phyloP scores from a whole-genome alignment of 2,329 filamentous ascomycete species.

The Cladorrhinum sp. region DNA sequence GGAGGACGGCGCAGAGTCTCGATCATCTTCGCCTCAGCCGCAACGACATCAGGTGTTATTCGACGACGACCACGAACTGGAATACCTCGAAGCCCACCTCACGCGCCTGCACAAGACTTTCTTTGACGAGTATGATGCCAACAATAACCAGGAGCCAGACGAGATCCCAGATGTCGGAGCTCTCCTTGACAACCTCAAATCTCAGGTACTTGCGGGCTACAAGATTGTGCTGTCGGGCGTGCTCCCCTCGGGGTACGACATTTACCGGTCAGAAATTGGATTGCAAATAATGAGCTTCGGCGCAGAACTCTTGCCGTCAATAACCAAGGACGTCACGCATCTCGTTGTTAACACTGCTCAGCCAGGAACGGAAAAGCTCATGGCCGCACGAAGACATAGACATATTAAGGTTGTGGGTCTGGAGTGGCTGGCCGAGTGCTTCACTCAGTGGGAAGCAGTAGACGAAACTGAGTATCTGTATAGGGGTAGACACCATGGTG shows the following conservation, averaged over 20 bases:
- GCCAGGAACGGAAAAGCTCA: constrained; percentile 85
- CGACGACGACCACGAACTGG: constrained; percentile 83
- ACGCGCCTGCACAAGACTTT: constrained; percentile 73
- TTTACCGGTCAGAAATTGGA: constrained; percentile 79
- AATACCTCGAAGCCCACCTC: constrained; percentile 72
- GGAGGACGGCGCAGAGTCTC: constrained; percentile 30
- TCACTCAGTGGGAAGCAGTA: constrained; percentile 77
- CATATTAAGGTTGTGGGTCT: constrained; percentile 89
- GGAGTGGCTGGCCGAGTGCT: constrained; percentile 82
- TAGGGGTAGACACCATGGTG: constrained; percentile 67
- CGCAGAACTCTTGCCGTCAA: constrained; percentile 56
- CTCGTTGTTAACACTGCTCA: constrained; percentile 68
- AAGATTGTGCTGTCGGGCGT: constrained; percentile 88
- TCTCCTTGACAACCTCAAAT: constrained; percentile 81
- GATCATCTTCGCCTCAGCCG: constrained; percentile 35
- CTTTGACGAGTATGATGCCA: constrained; percentile 75
- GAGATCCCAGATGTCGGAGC: constrained; percentile 80
- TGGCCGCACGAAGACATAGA: constrained; percentile 74
- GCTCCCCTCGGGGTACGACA: constrained; percentile 75
- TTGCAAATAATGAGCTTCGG: constrained; percentile 86
- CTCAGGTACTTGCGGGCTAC: constrained; percentile 68
- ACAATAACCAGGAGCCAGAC: constrained; percentile 39
- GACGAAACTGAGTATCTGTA: constrained; percentile 74
- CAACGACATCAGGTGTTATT: constrained; percentile 73
- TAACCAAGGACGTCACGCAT: constrained; percentile 66